Conservation (phyloP, 805 yeast genomes). For the Candida schatavii region DNA sequence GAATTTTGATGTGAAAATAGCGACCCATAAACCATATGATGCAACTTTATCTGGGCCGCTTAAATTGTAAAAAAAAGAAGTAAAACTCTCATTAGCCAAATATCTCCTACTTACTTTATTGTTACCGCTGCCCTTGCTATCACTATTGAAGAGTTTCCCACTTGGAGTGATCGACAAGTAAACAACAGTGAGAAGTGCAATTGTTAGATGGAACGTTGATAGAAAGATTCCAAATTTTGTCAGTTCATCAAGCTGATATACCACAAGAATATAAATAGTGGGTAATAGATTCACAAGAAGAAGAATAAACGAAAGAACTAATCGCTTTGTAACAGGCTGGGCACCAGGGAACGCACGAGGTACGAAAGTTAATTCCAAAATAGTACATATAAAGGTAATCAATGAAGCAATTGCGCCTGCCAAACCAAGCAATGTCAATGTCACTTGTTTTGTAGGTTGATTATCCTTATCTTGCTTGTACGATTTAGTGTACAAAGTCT, state of each 20-base stretch:
- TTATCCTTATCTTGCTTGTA: slow-evolving; percentile 54
- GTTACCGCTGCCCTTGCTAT: slow-evolving; percentile 21
- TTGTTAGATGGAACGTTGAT: slow-evolving; percentile 52
- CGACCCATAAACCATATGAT: slow-evolving; percentile 67
- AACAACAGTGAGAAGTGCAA: slow-evolving; percentile 52
- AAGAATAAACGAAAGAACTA: slow-evolving; percentile 39
- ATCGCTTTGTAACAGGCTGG: slow-evolving; percentile 50
- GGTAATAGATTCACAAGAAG: slow-evolving; percentile 51
- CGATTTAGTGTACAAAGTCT: slow-evolving; percentile 60
- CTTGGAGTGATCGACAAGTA: slow-evolving; percentile 65
- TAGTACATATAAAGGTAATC: slow-evolving; percentile 53
- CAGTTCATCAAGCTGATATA: slow-evolving; percentile 30
- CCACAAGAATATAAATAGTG: slow-evolving; percentile 45
- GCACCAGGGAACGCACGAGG: slow-evolving; percentile 78
- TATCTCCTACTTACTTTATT: slow-evolving; percentile 33
- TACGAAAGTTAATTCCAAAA: slow-evolving; percentile 59
- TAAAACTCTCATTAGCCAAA: slow-evolving; percentile 55
- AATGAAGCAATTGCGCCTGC: slow-evolving; percentile 65
- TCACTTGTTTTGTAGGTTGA: slow-evolving; percentile 57
- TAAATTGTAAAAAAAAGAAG: slow-evolving; percentile 55
- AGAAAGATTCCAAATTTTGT: slow-evolving; percentile 39
- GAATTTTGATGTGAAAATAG: slow-evolving; percentile 65
- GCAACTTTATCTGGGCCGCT: slow-evolving; percentile 54
- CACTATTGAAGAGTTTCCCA: slow-evolving; percentile 42
- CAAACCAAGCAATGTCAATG: slow-evolving; percentile 57